These are phyloP conservation scores for Metschnikowia gruessii DNA, from an alignment of 805 yeast genomes.

Conservation along the genomic window DNA sequence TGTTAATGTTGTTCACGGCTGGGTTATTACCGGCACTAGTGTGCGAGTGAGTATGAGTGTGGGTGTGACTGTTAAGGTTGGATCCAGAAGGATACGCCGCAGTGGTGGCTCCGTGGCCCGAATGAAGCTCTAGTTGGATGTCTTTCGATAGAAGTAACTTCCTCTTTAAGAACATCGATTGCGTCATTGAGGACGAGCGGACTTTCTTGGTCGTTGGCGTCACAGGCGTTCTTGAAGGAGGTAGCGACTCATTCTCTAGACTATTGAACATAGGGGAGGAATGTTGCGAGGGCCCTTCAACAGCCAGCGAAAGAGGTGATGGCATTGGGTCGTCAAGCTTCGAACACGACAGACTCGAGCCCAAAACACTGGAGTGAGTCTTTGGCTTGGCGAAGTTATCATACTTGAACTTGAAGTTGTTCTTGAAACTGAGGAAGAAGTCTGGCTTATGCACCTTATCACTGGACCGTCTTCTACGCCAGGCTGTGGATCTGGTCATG, in stretches of 20 bases:
- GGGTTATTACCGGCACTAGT: background rate
- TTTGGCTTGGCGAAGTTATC: conserved; percentile 11
- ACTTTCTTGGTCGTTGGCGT: conserved; percentile 14
- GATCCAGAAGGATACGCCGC: conserved; percentile 1
- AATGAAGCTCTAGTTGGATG: conserved; percentile 35
- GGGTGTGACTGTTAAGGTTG: background rate
- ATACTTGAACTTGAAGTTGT: conserved; percentile 20
- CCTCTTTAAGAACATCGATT: conserved; percentile 29
- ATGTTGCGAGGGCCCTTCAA: conserved; percentile 8
- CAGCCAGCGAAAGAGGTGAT: conserved; percentile 25
- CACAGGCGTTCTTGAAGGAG: conserved; percentile 6
- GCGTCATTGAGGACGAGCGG: conserved; percentile 23
- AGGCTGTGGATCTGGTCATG: conserved; percentile 9
- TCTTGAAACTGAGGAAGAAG: conserved; percentile 16
- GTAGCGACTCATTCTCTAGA: conserved; percentile 7
- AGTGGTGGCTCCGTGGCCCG: conserved; percentile 12
- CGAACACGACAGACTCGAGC: background rate
- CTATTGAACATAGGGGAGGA: background rate
- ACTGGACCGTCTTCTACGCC: conserved; percentile 18
- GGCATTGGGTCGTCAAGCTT: conserved; percentile 23
- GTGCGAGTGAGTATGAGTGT: background rate
- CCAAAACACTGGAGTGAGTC: background rate
- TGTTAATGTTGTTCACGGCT: too few species aligned
- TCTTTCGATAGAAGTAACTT: conserved; percentile 37
- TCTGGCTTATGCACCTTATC: conserved; percentile 16